Conservation (phyloP, 2,329 filamentous ascomycete genomes). For the Phialophora verrucosa region DNA sequence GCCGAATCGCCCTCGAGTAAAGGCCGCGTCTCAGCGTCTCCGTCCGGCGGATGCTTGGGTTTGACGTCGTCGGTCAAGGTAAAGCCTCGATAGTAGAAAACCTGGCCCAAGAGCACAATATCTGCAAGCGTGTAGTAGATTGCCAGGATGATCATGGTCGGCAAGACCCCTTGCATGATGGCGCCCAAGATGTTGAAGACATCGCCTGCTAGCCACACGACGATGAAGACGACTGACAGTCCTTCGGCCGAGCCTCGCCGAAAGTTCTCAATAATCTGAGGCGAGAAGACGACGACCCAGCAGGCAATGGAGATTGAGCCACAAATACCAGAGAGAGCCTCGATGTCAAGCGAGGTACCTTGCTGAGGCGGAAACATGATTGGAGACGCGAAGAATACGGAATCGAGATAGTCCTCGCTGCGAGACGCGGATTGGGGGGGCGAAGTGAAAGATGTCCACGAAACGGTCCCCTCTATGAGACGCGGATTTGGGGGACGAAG, state of each 20-base stretch:
- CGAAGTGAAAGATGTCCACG: background rate
- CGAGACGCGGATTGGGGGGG: background rate
- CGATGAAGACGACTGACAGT: slow-evolving; percentile 86
- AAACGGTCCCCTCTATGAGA: background rate
- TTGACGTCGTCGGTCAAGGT: slow-evolving; percentile 45
- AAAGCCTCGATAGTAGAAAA: slow-evolving; percentile 94
- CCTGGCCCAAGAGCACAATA: slow-evolving; percentile 83
- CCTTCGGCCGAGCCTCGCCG: slow-evolving; percentile 82
- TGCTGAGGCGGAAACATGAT: slow-evolving; percentile 47
- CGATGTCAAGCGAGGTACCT: slow-evolving; percentile 73
- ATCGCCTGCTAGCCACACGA: slow-evolving; percentile 92
- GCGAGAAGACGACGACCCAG: slow-evolving; percentile 97
- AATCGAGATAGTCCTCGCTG: background rate
- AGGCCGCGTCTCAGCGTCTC: slow-evolving; percentile 37
- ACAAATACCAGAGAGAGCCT: slow-evolving; percentile 90
- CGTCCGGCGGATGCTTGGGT: slow-evolving; percentile 11
- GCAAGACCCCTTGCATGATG: slow-evolving; percentile 85
- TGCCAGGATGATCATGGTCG: slow-evolving; percentile 95
- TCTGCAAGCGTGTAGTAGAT: slow-evolving; percentile 93
- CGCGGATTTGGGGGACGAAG: background rate
- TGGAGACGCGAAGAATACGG: background rate
- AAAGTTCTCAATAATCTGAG: slow-evolving; percentile 96
- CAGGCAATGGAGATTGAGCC: slow-evolving; percentile 96
- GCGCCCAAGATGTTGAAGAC: slow-evolving; percentile 97
- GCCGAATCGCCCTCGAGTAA: slow-evolving; percentile 36